Base-by-base conservation (phyloP, 139 green algal genomes). In the Haematococcus sp. region DNA sequence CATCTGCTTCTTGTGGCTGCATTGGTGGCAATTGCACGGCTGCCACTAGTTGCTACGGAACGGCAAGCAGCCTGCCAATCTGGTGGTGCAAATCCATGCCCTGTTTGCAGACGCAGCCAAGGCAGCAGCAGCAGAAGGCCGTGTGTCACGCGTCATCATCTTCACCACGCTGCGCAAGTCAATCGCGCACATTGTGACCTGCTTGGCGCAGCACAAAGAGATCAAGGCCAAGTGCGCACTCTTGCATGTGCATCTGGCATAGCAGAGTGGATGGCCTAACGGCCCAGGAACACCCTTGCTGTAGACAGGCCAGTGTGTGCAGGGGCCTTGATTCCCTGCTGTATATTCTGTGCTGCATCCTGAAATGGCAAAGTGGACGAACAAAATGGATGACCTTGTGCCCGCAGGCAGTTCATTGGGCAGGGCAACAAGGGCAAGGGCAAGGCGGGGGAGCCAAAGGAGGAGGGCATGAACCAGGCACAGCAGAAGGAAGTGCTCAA, bases 331-430 rank as follows among this genome's bases (percentile, higher is more conserved):
- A n/a, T n/a, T n/a, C n/a, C n/a, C n/a, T n/a, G n/a, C n/a, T n/a
- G n/a, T n/a, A n/a, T n/a, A n/a, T n/a, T n/a, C n/a, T n/a, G n/a
- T n/a, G n/a, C n/a, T n/a, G n/a, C n/a, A n/a, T n/a, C n/a, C n/a
- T n/a, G n/a, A n/a, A n/a, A n/a, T n/a, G n/a, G n/a, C n/a, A n/a
- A n/a, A n/a, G n/a, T n/a, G n/a, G n/a, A n/a, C n/a, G n/a, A n/a
- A n/a, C n/a, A n/a, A n/a, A n/a, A n/a, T n/a, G n/a, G n/a, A n/a
- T n/a, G n/a, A n/a, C n/a, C n/a, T n/a, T n/a, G n/a, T n/a, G 11
- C 40, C 20, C 23, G 76, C 85, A 93, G 89, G 64, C 68, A 82
- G 28, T 98, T 98, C 70, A 86, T 98, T 40, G 94, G 94, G 0
- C 94, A 98, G 81, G 86, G 89, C 22, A 76, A 60, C 32, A 46